Conservation (phyloP, 257 asterid species). For the Ilex aquifolium region DNA sequence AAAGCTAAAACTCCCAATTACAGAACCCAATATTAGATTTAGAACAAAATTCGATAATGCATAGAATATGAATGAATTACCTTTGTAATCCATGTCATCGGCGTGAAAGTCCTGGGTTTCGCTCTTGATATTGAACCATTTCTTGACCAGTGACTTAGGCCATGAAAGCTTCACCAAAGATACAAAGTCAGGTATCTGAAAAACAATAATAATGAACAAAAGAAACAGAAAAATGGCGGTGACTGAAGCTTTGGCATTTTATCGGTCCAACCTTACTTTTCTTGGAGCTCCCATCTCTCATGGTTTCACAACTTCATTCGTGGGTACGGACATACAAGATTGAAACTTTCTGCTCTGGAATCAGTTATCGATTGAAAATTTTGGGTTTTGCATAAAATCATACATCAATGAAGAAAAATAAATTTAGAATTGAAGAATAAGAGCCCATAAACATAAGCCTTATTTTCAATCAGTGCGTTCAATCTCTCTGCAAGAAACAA, state of each 20-base stretch:
- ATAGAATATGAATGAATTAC: slow-evolving; percentile 23
- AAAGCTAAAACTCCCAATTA: not conserved
- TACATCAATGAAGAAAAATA: slow-evolving; percentile 1
- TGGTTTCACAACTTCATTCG: slow-evolving; percentile 62
- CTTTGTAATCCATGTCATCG: slow-evolving; percentile 61
- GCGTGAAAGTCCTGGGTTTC: slow-evolving; percentile 89
- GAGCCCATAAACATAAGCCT: not conserved
- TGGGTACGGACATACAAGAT: slow-evolving; percentile 16
- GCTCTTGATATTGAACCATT: slow-evolving; percentile 87
- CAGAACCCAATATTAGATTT: not conserved
- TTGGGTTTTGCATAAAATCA: slow-evolving; percentile 5
- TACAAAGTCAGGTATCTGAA: slow-evolving; percentile 28
- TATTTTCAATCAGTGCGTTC: slow-evolving; percentile 7
- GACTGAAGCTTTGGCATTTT: not conserved
- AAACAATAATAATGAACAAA: slow-evolving; percentile 23
- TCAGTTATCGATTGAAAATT: slow-evolving; percentile 1
- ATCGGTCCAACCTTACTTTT: slow-evolving; percentile 68
- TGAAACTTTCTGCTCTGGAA: slow-evolving; percentile 21
- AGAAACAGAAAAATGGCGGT: not conserved
- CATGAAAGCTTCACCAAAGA: slow-evolving; percentile 58
- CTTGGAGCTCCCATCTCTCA: slow-evolving; percentile 80
- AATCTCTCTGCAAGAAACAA: not conserved
- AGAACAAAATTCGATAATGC: not conserved
- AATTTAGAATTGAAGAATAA: slow-evolving; percentile 5
- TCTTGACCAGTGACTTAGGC: slow-evolving; percentile 88